These are phyloP conservation scores for Gigaspora rosea DNA, from an alignment of 192 early-diverging fungal species.

Conservation along the genomic window DNA sequence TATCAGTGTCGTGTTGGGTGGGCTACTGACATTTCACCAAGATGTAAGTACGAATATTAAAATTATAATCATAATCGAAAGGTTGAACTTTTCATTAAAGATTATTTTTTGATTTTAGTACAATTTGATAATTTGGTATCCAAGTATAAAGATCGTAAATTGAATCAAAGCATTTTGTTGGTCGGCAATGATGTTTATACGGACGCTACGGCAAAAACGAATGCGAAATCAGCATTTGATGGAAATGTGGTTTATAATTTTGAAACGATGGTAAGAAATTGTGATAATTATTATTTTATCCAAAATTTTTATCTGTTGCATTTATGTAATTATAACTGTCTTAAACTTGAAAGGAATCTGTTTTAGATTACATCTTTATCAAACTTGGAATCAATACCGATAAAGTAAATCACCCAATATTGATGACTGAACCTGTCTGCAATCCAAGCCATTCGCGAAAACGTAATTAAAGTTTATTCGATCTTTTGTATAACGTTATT, in stretches of 20 bases:
- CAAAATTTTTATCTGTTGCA: neutral
- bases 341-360: constrained; percentile 61
- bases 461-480: constrained; percentile 46
- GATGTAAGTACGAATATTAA: constrained; percentile 48
- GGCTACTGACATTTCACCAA: constrained; percentile 63
- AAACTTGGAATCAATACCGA: constrained; percentile 74
- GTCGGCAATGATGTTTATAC: constrained; percentile 73
- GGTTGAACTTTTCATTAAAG: neutral
- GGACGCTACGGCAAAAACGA: constrained; percentile 53
- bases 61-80: constrained; percentile 5
- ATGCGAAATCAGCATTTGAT: constrained; percentile 66
- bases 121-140: constrained; percentile 72
- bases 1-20: constrained; percentile 81
- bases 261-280: constrained; percentile 68
- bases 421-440: constrained; percentile 88
- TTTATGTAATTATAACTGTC: neutral
- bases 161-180: constrained; percentile 44
- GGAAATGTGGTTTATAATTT: constrained; percentile 68
- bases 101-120: constrained; percentile 44
- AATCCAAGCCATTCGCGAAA: constrained; percentile 74
- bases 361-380: constrained; percentile 85
- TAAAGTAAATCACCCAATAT: constrained; percentile 75
- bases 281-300: constrained; percentile 1
- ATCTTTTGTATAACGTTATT: neutral
- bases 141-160: constrained; percentile 64